Evolutionary conservation across 2,329 filamentous ascomycete genomes (phyloP), one percentile per base, ranked within the genome.

Genomic region (Meredithiella fracta): DNA sequence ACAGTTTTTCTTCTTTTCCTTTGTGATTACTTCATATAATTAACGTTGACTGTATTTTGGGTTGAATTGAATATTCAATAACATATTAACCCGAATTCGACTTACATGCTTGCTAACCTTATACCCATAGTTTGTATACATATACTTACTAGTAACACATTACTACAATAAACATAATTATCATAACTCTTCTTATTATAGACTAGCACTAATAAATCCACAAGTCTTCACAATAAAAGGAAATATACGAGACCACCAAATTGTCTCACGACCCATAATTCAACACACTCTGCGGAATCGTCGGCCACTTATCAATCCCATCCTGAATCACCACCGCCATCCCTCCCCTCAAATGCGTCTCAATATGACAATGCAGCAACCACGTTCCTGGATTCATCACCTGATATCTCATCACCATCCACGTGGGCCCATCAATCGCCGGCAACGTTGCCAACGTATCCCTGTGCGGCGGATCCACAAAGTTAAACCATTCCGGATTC

Each of bases 331-430:
- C 71, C 64, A 78, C 64, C 26, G 68, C 67, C 77, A 80, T 80
- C 1, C 77, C 77, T 2, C 76, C 76, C 26, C 68, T 64, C 57
- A 77, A 64, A 59, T 80, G 77, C 26, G 71, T 72, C 62, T 72
- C 68, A 31, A 79, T 73, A 62, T 80, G 77, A 59, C 77, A 80
- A 60, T 79, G 77, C 3, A 80, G 61, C 25, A 79, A 60, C 70
- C 74, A 79, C 0, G 74, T 68, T 0, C 76, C 76, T 2, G 77
- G 74, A 58, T 76, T 75, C 20, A 66, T 66, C 31, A 71, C 73
- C 17, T 75, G 72, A 59, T 79, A 78, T 11, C 77, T 66, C 26
- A 79, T 65, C 1, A 69, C 76, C 49, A 75, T 67, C 78, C 77
- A 69, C 17, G 53, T 62, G 2, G 55, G 54, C 1, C 62, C 60